Base-by-base conservation (phyloP, 345 rosid genomes). In the Aegle marmelos region DNA sequence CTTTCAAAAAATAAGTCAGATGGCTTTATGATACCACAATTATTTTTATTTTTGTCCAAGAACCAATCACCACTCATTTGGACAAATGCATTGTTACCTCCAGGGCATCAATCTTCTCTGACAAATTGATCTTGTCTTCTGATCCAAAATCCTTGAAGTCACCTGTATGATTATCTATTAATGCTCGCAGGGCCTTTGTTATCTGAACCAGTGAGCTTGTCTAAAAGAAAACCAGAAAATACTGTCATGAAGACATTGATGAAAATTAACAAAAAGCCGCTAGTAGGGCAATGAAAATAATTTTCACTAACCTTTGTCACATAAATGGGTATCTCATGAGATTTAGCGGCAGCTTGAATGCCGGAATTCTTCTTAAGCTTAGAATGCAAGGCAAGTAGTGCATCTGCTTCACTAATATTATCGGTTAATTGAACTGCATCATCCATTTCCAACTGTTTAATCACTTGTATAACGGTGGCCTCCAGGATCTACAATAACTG, bases 351-450 rank as follows among this genome's bases (percentile, higher is more conserved):
- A 76, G 94, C 89, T 79, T 93, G 93, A 78, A 93, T 89, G 75
- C 84, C 84, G 9, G 93, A 81, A 87, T 95, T 93, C 87, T 95
- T 95, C 85, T 89, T 91, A 67, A 92, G 88, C 89, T 90, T 92
- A 25, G 97, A 86, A 56, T 90, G 98, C 85, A 89, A 85, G 28
- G 93, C 94, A 79, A 94, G 89, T 63, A 95, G 64, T n/a, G 89
- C 97, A 86, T 91, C 90, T 74, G 97, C 98, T 87, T 91, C 88
- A 8, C 95, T 90, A 62, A 95, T 82, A 81, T 93, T 86, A 80
- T 90, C 91, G 7, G 91, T 90, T 76, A 94, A 78, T 75, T 70
- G 85, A 63, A 94, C 84, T 28, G 81, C 79, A 73, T 58, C 78
- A 33, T 87, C 93, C 87, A 88, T 80, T 79, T 90, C 83, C 83